phyloP scores from a whole-genome alignment of 306 rosid species.

The Sechiopsis laciniata region DNA sequence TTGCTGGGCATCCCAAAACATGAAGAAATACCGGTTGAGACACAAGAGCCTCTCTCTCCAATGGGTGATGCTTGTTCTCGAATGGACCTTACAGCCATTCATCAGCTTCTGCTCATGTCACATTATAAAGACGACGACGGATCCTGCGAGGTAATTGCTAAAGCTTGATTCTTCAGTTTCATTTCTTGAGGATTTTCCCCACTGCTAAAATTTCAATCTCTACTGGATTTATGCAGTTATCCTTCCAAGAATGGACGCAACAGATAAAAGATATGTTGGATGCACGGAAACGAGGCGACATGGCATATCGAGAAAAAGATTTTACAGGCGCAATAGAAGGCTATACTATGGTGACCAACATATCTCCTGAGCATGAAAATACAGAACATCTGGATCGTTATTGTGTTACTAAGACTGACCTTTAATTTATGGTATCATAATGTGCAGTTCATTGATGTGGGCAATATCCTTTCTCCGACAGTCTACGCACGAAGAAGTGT shows the following conservation, averaged over 20 bases:
- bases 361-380: not conserved
- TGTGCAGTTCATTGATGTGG: constrained; percentile 56
- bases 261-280: constrained; percentile 67
- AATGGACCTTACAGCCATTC: constrained; percentile 70
- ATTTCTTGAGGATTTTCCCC: not conserved
- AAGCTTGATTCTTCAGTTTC: not conserved
- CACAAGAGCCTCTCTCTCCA: constrained; percentile 56
- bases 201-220: not conserved
- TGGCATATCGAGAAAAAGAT: constrained; percentile 70
- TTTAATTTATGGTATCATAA: not conserved
- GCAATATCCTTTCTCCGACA: constrained; percentile 60
- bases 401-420: not conserved
- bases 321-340: constrained; percentile 51
- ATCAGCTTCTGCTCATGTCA: constrained; percentile 56
- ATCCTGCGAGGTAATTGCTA: constrained; percentile 49
- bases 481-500: constrained; percentile 63
- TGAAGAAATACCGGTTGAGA: constrained; percentile 48
- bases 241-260: constrained; percentile 87
- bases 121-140: constrained; percentile 68
- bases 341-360: constrained; percentile 49
- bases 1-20: constrained; percentile 72
- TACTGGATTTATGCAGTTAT: constrained; percentile 32
- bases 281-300: constrained; percentile 67
- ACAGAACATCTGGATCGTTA: not conserved
- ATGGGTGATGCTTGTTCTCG: constrained; percentile 72